A percentile compares a stretch with the other conserved stretches of the same genome.
phyloP scores from a whole-genome alignment of 129 eudicot species.

The Tagetes erecta region DNA sequence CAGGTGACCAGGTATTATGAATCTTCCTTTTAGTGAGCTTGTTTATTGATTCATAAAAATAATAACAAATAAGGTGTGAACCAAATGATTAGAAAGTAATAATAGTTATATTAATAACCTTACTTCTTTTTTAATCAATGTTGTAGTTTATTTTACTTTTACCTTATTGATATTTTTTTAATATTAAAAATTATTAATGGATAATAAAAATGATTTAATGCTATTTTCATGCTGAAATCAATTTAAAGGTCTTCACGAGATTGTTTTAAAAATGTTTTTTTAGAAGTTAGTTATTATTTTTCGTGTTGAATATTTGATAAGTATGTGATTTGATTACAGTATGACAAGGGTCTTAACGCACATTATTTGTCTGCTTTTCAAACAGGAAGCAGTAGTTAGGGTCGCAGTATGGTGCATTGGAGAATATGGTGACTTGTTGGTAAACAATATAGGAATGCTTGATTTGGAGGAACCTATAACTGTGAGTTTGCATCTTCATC shows the following conservation, averaged over 20 bases:
- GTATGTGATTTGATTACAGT: background rate
- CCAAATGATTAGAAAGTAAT: background rate
- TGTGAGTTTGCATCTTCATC: constrained; percentile 39
- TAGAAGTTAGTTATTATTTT: background rate
- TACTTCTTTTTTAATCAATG: background rate
- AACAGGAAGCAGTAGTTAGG: constrained; percentile 86
- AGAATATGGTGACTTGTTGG: constrained; percentile 96
- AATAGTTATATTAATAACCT: background rate
- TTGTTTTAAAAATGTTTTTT: background rate
- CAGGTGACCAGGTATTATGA: constrained; percentile 81
- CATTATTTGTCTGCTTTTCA: constrained; percentile 21
- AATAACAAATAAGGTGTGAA: background rate
- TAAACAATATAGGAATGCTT: constrained; percentile 73
- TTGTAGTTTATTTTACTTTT: constrained; percentile 11
- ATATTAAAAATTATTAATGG: background rate
- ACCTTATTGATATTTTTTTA: background rate
- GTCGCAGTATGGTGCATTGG: constrained; percentile 99
- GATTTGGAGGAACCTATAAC: constrained; percentile 85
- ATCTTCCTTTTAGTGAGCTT: constrained; percentile 20
- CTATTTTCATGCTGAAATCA: background rate
- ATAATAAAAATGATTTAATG: background rate
- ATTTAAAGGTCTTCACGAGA: background rate
- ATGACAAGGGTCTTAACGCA: constrained; percentile 7
- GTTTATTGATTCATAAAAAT: constrained; percentile 2
- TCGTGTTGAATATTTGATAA: background rate